Base-by-base conservation (phyloP, 2,329 filamentous ascomycete genomes). In the Fusarium staphyleae region DNA sequence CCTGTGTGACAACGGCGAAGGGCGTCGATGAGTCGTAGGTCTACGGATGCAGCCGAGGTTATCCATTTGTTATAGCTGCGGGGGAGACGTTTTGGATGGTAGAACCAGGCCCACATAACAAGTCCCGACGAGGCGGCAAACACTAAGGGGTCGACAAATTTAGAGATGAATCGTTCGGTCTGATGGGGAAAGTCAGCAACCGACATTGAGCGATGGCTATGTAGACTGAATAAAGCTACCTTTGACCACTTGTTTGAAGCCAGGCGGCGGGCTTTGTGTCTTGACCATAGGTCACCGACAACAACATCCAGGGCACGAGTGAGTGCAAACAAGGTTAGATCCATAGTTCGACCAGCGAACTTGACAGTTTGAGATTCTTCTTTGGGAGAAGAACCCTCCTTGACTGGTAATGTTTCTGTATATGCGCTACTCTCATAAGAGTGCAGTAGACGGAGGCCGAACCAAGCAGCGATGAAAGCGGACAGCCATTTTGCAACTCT, bases 81-180 rank as follows among this genome's bases (percentile, higher is more conserved):
- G 2, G 91, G 91, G 2, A 96, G 80, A 15, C 84, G 81, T 29
- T 84, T 79, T 0, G 91, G 90, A 9, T 78, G 72, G 75, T 93
- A 96, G 70, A 96, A 87, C 89, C 90, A 96, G 14, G 90, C 83
- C 88, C 90, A 93, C 91, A 96, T 96, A 62, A 96, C 87, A 30
- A 90, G 75, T 16, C 87, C 88, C 32, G 84, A 86, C 15, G 89
- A 92, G 28, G 81, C 72, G 36, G 88, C 85, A 71, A 96, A 96
- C 14, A 93, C 75, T 5, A 82, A 74, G 4, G 89, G 83, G 67
- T 93, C 88, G n/a, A 84, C 65, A 33, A 74, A 63, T 5, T 59
- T 67, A 28, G 75, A 75, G 18, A 77, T 55, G 32, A 72, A 53
- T 40, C 72, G 58, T 48, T 76, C 72, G 13, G 55, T 35, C 72